phyloP scores from a whole-genome alignment of 805 yeast species.

The Candida arabinofermentans region DNA sequence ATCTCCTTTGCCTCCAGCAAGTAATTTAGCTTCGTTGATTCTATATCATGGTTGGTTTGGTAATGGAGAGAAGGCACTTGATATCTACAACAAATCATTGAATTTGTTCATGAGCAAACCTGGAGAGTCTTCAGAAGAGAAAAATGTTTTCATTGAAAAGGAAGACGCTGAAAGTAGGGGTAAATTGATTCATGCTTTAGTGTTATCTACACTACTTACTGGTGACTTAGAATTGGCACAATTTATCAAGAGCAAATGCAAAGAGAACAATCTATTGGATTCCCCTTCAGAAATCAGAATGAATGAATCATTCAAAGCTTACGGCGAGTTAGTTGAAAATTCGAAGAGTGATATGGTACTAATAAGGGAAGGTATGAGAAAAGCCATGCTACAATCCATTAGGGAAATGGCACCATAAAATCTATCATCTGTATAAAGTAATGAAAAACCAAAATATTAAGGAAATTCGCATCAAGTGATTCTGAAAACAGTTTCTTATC shows the following conservation, averaged over 20 bases:
- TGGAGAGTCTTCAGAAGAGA: slow-evolving; percentile 6
- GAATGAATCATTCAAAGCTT: slow-evolving; percentile 24
- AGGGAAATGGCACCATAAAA: slow-evolving; percentile 13
- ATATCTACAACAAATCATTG: slow-evolving; percentile 29
- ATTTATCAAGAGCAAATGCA: slow-evolving; percentile 27
- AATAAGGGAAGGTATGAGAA: slow-evolving; percentile 16
- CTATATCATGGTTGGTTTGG: slow-evolving; percentile 29
- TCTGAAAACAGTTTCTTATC: too few species aligned
- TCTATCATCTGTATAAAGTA: neutral
- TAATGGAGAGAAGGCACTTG: slow-evolving; percentile 26
- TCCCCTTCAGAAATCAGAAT: slow-evolving; percentile 19
- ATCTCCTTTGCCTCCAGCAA: slow-evolving; percentile 21
- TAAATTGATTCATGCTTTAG: slow-evolving; percentile 23
- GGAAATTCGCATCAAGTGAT: too few species aligned
- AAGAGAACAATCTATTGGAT: slow-evolving; percentile 23
- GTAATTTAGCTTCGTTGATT: slow-evolving; percentile 22
- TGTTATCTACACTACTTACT: slow-evolving; percentile 21
- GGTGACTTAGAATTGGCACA: slow-evolving; percentile 31
- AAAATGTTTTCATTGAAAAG: neutral
- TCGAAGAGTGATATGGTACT: slow-evolving; percentile 10
- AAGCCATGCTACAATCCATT: slow-evolving; percentile 12
- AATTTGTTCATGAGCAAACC: slow-evolving; percentile 16
- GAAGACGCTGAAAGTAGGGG: slow-evolving; percentile 18
- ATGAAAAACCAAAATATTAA: too few species aligned
- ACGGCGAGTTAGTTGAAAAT: slow-evolving; percentile 28